These are phyloP conservation scores for Aspergillus clavatus DNA, from an alignment of 2,329 filamentous ascomycete species.

Conservation along the genomic window DNA sequence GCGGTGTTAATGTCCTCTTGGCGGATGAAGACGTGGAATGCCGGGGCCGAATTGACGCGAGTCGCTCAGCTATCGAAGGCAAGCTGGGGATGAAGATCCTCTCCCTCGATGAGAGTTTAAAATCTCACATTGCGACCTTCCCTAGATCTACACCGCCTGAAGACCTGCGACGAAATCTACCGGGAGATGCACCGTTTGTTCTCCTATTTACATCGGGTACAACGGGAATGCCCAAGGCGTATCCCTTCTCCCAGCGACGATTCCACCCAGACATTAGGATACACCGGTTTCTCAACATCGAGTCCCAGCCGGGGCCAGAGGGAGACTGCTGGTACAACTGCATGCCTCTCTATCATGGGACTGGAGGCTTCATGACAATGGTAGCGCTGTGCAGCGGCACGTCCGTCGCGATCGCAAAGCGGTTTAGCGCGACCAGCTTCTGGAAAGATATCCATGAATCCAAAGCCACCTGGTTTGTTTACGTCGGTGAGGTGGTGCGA, in stretches of 20 bases:
- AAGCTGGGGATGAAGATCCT: too few species aligned
- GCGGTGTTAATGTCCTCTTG: neutral
- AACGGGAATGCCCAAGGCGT: constrained; percentile 1
- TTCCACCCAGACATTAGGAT: too few species aligned
- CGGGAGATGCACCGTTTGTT: neutral
- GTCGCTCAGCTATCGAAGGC: too few species aligned
- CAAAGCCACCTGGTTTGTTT: constrained; percentile 15
- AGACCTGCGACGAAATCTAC: neutral
- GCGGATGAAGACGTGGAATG: constrained; percentile 1
- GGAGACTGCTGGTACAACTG: too few species aligned
- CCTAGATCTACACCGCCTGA: too few species aligned
- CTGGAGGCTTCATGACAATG: neutral
- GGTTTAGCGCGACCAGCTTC: constrained; percentile 17
- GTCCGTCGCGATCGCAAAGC: constrained; percentile 11
- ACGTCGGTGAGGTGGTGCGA: constrained; percentile 18
- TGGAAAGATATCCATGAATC: constrained; percentile 14
- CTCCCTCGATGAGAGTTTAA: too few species aligned
- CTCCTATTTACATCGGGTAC: constrained; percentile 3
- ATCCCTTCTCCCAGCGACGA: constrained; percentile 1
- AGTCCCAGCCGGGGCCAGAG: too few species aligned
- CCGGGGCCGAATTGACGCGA: neutral
- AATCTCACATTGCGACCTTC: too few species aligned
- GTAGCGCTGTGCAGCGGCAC: neutral
- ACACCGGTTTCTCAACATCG: too few species aligned
- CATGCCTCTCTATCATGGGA: constrained; percentile 3